Evolutionary conservation across 305 asterid genomes (phyloP), one percentile per base, ranked within the genome.

Genomic region (Fraxinus greggii): DNA sequence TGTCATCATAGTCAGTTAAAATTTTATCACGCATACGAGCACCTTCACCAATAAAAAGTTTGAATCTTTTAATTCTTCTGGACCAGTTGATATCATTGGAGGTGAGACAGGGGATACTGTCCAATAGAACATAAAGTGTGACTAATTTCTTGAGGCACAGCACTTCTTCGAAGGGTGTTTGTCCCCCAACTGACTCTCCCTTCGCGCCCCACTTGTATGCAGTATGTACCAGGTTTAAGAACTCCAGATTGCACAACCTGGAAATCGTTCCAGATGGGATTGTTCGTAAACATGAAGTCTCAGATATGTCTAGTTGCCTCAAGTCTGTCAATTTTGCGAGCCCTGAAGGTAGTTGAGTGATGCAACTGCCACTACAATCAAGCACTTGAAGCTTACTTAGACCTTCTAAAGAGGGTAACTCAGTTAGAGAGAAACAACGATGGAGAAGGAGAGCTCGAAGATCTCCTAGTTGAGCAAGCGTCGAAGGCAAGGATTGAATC

Each of bases 281-380:
- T 48, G 32, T 54, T 56, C 1, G 28, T 54, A 77, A 54, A 31
- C 9, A 32, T 29, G 3, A 0, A 10, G 74, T 67, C 29, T 31
- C 2, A 26, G 73, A 77, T 51, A 77, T 40, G 80, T 77, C 63
- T 54, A 77, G 72, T 31, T 51, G 69, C 29, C 80, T 51, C 29
- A 77, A 51, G 42, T 32, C 59, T 13, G 33, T 21, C 63, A 77
- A 7, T 10, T 56, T 77, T 31, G 32, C 80, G 7, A 77, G 31
- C 26, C 80, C 48, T 2, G 33, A 3, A 0, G 80, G 73, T 28
- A 77, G 32, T 9, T 77, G 69, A 13, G 70, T 51, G 32, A 77
- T 42, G 26, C 80, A 7, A 56, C 31, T 77, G 72, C 72, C 51
- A 48, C 69, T 40, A 31, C 61, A 51, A 31, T 77, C 72, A n/a